Percentiles rank a stretch among this genome's conserved stretches.
Evolutionary conservation across 2,329 filamentous ascomycete genomes (phyloP).

Genomic region (Claviceps maximensis): DNA sequence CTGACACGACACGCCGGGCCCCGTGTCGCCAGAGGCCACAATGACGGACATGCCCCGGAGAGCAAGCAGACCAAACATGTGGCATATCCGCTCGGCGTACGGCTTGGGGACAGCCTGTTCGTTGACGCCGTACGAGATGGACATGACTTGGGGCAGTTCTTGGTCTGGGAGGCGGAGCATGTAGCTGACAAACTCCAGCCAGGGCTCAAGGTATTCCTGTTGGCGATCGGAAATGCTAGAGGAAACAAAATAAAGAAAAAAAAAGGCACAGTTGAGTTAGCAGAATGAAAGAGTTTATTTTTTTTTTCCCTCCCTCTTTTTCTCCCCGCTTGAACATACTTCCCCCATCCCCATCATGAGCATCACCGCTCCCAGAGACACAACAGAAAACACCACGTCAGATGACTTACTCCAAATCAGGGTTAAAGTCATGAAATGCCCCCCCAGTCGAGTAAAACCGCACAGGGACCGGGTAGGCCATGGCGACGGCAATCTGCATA

Average conservation of each 20-base stretch:
- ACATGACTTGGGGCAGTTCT: slow-evolving; percentile 48
- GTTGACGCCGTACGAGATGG: slow-evolving; percentile 58
- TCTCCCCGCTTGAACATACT: too few species aligned
- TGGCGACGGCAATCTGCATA: slow-evolving; percentile 21
- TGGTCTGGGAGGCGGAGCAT: slow-evolving; percentile 39
- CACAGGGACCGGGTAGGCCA: slow-evolving; percentile 22
- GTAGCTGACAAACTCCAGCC: slow-evolving; percentile 48
- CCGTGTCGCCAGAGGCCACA: slow-evolving; percentile 46
- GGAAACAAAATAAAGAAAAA: too few species aligned
- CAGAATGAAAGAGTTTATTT: too few species aligned
- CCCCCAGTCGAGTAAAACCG: slow-evolving; percentile 20
- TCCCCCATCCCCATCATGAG: too few species aligned
- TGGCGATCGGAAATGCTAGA: slow-evolving; percentile 15
- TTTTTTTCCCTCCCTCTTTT: too few species aligned
- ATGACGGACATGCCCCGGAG: slow-evolving; percentile 55
- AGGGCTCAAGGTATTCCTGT: slow-evolving; percentile 46
- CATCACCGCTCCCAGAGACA: too few species aligned
- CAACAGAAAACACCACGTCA: too few species aligned
- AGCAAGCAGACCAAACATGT: slow-evolving; percentile 51
- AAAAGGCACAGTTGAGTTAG: too few species aligned
- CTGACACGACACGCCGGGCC: slow-evolving; percentile 22
- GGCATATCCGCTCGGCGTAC: slow-evolving; percentile 39
- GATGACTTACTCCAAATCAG: slow-evolving; percentile 22
- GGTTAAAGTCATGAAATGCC: slow-evolving; percentile 15
- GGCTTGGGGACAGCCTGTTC: slow-evolving; percentile 48